Evolutionary conservation across 176 grass and related monocot genomes (phyloP).

Genomic region (Oryza meridionalis): DNA sequence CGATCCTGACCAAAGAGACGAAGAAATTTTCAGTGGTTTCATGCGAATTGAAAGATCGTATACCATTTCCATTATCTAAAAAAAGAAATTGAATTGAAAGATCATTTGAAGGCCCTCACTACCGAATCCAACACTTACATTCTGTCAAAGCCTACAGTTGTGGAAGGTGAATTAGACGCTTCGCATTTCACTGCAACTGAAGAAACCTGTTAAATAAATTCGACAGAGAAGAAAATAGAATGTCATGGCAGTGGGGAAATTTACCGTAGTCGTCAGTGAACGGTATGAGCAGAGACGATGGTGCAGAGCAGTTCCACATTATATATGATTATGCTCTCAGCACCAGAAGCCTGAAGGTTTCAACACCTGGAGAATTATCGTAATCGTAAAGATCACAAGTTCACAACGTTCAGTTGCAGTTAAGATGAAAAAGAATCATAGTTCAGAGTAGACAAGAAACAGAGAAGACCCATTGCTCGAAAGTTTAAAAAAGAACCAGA

Average conservation of each 20-base stretch:
- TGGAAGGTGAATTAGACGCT: conserved; percentile 19
- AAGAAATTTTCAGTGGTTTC: background rate
- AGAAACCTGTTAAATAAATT: background rate
- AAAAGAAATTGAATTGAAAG: background rate
- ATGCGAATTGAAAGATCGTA: background rate
- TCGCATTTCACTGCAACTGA: conserved; percentile 50
- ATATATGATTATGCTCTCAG: background rate
- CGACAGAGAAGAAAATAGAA: background rate
- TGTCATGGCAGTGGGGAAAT: background rate
- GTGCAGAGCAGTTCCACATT: conserved; percentile 58
- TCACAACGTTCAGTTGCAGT: background rate
- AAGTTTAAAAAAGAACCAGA: background rate
- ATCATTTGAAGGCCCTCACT: background rate
- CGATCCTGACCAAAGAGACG: conserved; percentile 10
- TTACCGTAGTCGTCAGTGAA: conserved; percentile 46
- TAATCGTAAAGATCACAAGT: background rate
- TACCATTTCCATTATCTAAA: no score
- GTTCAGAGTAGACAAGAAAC: background rate
- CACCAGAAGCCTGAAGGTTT: background rate
- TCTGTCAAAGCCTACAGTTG: conserved; percentile 35
- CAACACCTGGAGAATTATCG: background rate
- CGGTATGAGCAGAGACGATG: conserved; percentile 37
- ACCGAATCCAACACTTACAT: conserved; percentile 35
- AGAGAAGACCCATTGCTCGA: background rate
- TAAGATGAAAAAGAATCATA: background rate